These are phyloP conservation scores for Colletotrichum gloeosporioides DNA, from an alignment of 2,329 filamentous ascomycete genomes.

Conservation along the genomic window DNA sequence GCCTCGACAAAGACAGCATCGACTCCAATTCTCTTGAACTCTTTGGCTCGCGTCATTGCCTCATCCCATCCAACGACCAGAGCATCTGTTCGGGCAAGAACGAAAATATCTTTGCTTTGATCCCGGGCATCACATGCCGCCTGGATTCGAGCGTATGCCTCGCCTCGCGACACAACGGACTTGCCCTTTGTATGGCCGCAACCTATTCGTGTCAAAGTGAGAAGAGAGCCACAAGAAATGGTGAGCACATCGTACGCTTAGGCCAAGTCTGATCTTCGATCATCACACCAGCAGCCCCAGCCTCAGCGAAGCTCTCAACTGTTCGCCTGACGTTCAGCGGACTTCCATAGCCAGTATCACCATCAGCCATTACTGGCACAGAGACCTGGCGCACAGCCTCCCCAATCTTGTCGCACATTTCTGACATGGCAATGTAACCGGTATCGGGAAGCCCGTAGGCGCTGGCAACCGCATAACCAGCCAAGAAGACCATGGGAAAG, in stretches of 20 bases:
- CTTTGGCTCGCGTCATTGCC: conserved; percentile 42
- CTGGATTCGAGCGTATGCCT: conserved; percentile 50
- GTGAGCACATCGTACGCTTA: conserved; percentile 39
- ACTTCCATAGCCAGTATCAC: conserved; percentile 52
- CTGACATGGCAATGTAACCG: conserved; percentile 52
- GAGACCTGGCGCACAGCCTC: conserved; percentile 40
- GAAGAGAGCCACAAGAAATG: not conserved
- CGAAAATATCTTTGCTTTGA: conserved; percentile 48
- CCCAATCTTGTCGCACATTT: conserved; percentile 51
- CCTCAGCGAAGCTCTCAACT: conserved; percentile 46
- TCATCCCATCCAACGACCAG: conserved; percentile 48
- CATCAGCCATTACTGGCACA: conserved; percentile 49
- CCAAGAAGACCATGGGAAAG: conserved; percentile 50
- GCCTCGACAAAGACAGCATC: conserved; percentile 48
- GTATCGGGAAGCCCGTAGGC: conserved; percentile 49
- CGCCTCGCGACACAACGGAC: conserved; percentile 45
- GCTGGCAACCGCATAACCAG: conserved; percentile 45
- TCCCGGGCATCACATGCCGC: conserved; percentile 50
- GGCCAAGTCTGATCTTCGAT: conserved; percentile 56
- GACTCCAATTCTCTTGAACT: conserved; percentile 46
- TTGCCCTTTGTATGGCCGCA: conserved; percentile 49
- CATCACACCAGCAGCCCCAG: conserved; percentile 43
- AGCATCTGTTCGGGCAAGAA: conserved; percentile 49
- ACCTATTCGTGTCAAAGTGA: conserved; percentile 10
- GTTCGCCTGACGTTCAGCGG: conserved; percentile 51